These are phyloP conservation scores for Carex sylvatica DNA, from an alignment of 202 grass and related monocot species.

Conservation along the genomic window DNA sequence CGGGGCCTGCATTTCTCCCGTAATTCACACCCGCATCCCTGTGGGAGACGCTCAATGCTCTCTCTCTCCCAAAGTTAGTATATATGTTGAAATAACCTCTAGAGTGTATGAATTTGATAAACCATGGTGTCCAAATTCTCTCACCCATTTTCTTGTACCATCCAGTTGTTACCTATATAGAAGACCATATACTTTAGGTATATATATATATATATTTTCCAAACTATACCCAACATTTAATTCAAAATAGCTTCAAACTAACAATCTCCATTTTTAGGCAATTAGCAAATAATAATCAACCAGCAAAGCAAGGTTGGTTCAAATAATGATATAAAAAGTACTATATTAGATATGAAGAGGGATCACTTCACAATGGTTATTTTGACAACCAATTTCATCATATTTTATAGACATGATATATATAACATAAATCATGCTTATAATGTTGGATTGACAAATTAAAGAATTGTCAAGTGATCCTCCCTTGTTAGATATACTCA, in stretches of 20 bases:
- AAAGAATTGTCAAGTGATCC: too few species aligned
- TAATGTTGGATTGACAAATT: too few species aligned
- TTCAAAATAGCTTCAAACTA: slow-evolving; percentile 20
- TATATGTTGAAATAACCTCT: slow-evolving; percentile 92
- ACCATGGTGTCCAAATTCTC: slow-evolving; percentile 99
- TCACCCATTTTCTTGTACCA: slow-evolving; percentile 98
- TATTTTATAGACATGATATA: too few species aligned
- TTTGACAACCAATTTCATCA: too few species aligned
- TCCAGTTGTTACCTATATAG: slow-evolving; percentile 81
- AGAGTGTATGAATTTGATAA: slow-evolving; percentile 90
- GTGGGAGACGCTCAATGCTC: slow-evolving; percentile 81
- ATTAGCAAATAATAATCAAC: slow-evolving; percentile 5
- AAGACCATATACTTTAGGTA: slow-evolving; percentile 17
- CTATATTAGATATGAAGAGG: background rate
- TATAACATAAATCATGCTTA: too few species aligned
- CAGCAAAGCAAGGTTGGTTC: slow-evolving; percentile 15
- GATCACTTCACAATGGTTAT: too few species aligned
- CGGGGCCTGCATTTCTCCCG: slow-evolving; percentile 74
- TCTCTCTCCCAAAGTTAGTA: slow-evolving; percentile 80
- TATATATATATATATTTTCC: slow-evolving; percentile 17
- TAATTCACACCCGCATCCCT: slow-evolving; percentile 96
- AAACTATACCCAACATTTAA: slow-evolving; percentile 19
- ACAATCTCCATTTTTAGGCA: slow-evolving; percentile 9
- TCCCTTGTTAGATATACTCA: background rate
- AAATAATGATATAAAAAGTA: background rate